Evolutionary conservation across 306 rosid genomes (phyloP), one percentile per base, ranked within the genome.

Genomic region (Cotoneaster glaucophyllus): DNA sequence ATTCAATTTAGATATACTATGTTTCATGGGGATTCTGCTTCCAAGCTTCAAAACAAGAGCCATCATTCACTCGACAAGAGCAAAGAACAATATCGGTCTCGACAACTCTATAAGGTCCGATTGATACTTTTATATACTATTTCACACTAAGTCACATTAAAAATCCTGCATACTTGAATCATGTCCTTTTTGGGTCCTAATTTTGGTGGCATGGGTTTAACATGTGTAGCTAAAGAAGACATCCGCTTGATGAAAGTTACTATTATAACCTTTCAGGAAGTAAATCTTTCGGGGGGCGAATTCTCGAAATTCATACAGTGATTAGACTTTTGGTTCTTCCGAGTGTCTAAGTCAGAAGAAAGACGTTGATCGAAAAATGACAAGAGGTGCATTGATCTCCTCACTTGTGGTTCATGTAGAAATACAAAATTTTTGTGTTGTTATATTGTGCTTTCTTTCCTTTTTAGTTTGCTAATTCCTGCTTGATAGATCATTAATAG

Each of bases 71-170:
- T 86, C 66, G 89, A 81, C 25, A 83, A 39, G 71, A 79, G 84
- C 82, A 53, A 45, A 62, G 78, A 77, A n/a, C 91, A 91, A 19
- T 89, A 85, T 80, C 53, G 71, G 54, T 91, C 93, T 78, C 91
- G 87, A 4, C 78, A 57, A 69, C 79, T 50, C 69, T 37, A 64
- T 3, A 54, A 54, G 75, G 52, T 71, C 65, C 4, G 59, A 74
- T 48, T 71, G 64, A 76, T 15, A 50, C 37, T 71, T 67, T 57
- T 37, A 29, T 21, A 59, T 56, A 54, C 67, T 63, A 18, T 45
- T 69, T 69, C 61, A 50, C 56, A 69, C n/a, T 62, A 24, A 19
- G 7, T 2, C 31, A 54, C 26, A 67, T 18, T 31, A n/a, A 19
- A 32, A 54, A 37, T 26, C 61, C 39, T 34, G 53, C 28, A 39